Evolutionary conservation across 2,329 filamentous ascomycete genomes (phyloP).

Genomic region (Colletotrichum magnum): DNA sequence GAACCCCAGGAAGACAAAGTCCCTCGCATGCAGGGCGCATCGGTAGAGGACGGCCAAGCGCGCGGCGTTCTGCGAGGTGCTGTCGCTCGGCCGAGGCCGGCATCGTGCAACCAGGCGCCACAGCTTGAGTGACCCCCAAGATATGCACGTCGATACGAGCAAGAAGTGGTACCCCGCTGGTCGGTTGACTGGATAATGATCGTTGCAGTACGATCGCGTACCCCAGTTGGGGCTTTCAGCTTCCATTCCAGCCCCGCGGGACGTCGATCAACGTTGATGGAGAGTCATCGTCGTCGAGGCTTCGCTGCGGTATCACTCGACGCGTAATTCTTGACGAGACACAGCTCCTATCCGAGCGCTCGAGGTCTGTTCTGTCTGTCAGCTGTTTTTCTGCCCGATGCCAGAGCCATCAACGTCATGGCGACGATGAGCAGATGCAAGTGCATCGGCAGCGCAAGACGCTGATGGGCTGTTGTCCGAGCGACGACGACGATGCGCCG

Average conservation of each 20-base stretch:
- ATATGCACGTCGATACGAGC: background rate
- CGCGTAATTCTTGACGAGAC: background rate
- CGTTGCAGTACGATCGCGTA: background rate
- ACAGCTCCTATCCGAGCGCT: background rate
- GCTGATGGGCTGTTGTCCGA: slow-evolving; percentile 20
- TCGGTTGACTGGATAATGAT: slow-evolving; percentile 4
- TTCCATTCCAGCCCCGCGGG: slow-evolving; percentile 9
- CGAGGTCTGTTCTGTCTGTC: slow-evolving; percentile 25
- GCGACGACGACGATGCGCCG: background rate
- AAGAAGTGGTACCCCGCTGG: background rate
- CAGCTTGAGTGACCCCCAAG: background rate
- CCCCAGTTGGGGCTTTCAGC: background rate
- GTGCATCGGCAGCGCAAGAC: slow-evolving; percentile 4
- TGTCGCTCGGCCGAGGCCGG: slow-evolving; percentile 36
- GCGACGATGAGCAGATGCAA: slow-evolving; percentile 9
- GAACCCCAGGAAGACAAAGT: background rate
- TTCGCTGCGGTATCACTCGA: background rate
- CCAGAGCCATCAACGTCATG: slow-evolving; percentile 18
- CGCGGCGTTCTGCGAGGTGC: slow-evolving; percentile 16
- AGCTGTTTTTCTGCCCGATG: slow-evolving; percentile 19
- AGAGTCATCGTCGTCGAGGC: background rate
- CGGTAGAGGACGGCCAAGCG: slow-evolving; percentile 18
- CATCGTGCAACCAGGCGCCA: slow-evolving; percentile 30
- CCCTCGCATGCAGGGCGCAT: slow-evolving; percentile 5
- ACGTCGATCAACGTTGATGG: background rate